A percentile compares a stretch with the other conserved stretches of the same genome.
Conservation (phyloP, 345 rosid species). For the Eucalyptus sp. region DNA sequence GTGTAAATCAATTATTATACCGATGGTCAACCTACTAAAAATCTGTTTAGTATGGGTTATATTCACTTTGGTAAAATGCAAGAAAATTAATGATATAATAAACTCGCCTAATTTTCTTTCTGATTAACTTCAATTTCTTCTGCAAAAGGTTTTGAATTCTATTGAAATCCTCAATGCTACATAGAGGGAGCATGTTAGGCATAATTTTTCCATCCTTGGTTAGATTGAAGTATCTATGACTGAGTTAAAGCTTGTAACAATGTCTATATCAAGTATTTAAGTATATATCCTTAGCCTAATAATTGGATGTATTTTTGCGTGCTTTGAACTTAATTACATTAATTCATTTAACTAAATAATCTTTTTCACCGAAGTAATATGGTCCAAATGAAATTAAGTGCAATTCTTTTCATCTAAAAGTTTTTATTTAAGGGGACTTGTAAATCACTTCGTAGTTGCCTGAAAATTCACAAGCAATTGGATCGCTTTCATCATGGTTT, state of each 20-base stretch:
- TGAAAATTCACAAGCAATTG: neutral
- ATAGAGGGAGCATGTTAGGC: neutral
- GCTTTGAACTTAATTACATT: neutral
- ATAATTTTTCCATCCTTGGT: neutral
- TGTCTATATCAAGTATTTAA: neutral
- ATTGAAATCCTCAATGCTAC: neutral
- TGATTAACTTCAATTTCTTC: neutral
- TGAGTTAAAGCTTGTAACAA: neutral
- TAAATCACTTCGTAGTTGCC: neutral
- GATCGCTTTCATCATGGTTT: neutral
- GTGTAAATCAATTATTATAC: neutral
- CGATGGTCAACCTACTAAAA: neutral
- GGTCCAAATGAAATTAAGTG: accelerated
- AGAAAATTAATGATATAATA: neutral
- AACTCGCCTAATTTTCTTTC: neutral
- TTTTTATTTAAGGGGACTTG: neutral
- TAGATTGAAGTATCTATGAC: neutral
- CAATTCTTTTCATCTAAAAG: neutral
- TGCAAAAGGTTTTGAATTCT: neutral
- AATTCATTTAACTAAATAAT: neutral
- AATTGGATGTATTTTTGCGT: neutral
- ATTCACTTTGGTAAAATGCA: neutral
- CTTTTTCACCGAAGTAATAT: neutral
- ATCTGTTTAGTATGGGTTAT: neutral
- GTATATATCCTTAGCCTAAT: neutral